Evolutionary conservation across 495 filamentous ascomycete species (phyloP).

Genomic region (Chlorociboria aeruginascens): DNA sequence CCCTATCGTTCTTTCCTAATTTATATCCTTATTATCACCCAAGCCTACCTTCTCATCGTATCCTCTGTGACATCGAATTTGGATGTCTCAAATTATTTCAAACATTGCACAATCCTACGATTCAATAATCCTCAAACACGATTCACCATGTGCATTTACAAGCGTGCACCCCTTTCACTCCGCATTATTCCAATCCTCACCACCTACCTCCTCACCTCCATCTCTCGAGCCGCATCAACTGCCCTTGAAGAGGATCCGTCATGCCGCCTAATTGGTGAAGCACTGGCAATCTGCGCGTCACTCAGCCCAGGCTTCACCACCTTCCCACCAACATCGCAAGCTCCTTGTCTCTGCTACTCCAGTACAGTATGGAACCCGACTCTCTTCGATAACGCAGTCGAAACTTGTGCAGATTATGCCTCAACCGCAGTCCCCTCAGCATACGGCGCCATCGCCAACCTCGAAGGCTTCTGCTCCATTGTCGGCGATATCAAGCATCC

Average conservation of each 20-base stretch:
- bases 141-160: no score
- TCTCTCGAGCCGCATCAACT: no score
- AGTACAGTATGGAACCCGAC: constrained; percentile 9
- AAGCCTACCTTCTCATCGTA: no score
- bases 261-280: constrained; percentile 7
- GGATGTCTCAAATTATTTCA: no score
- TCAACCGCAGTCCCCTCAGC: constrained; percentile 2
- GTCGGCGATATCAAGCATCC: constrained; percentile 6
- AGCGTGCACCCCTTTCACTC: no score
- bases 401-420: constrained; percentile 11
- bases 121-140: no score
- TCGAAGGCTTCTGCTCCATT: constrained; percentile 10
- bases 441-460: background rate
- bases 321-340: constrained; percentile 7
- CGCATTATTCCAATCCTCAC: no score
- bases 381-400: constrained; percentile 11
- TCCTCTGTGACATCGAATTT: no score
- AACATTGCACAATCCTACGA: no score
- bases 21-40: no score
- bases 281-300: constrained; percentile 9
- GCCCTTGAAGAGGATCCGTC: background rate
- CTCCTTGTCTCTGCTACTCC: constrained; percentile 15
- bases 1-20: no score
- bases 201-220: no score
- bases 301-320: constrained; percentile 13